Conservation (phyloP, 495 filamentous ascomycete species). For the Rostrohypoxylon terebratum region DNA sequence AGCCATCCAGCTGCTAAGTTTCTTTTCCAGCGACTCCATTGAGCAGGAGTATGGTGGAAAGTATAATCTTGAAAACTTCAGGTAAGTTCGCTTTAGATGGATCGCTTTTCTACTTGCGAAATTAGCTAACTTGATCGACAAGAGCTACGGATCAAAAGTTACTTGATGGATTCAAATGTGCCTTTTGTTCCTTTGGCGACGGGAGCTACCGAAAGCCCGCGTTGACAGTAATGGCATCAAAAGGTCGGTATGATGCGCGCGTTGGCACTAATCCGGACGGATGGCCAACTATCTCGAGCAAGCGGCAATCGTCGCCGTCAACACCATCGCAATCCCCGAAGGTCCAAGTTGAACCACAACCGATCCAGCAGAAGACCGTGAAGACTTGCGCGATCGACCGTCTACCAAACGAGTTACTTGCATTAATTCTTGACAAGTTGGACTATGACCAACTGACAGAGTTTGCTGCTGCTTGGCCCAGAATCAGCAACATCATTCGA, state of each 20-base stretch:
- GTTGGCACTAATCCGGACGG: constrained; percentile 16
- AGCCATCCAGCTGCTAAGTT: constrained; percentile 67
- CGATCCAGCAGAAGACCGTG: neutral
- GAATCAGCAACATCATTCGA: constrained; percentile 51
- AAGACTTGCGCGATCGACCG: constrained; percentile 29
- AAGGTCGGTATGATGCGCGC: constrained; percentile 25
- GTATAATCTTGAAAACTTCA: neutral
- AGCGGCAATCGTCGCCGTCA: neutral
- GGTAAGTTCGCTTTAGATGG: neutral
- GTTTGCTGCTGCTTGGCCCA: constrained; percentile 54
- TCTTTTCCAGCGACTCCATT: constrained; percentile 66
- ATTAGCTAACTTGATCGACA: neutral
- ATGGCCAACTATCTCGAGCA: constrained; percentile 11
- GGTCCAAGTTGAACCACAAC: neutral
- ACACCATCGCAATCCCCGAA: no score
- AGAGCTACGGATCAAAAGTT: neutral
- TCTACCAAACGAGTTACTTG: constrained; percentile 57
- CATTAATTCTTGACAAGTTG: constrained; percentile 53
- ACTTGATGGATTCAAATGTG: constrained; percentile 21
- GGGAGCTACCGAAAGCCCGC: neutral
- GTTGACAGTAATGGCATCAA: neutral
- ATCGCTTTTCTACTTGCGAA: neutral
- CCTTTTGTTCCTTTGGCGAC: constrained; percentile 28
- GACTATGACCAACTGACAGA: constrained; percentile 54
- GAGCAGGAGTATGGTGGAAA: constrained; percentile 51